A percentile compares a stretch with the other conserved stretches of the same genome.
Evolutionary conservation across 2,329 filamentous ascomycete genomes (phyloP).

Genomic region (Sordariomycetes sp.): DNA sequence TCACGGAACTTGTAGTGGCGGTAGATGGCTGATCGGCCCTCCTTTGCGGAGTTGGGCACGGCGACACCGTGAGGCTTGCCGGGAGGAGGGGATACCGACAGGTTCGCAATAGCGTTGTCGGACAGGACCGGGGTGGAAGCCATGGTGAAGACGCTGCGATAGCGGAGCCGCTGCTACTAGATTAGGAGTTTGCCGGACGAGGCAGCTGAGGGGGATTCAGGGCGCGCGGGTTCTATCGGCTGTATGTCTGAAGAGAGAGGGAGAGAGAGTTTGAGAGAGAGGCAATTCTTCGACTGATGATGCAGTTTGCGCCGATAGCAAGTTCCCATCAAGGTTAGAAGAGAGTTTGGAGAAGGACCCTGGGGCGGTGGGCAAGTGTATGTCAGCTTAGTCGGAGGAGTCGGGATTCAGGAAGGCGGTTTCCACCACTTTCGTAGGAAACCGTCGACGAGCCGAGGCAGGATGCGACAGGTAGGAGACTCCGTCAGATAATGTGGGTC

Average conservation of each 20-base stretch:
- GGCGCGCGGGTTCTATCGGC: not conserved
- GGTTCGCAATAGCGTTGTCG: constrained; percentile 23
- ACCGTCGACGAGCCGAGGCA: not conserved
- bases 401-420: not conserved
- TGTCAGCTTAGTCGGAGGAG: not conserved
- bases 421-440: not conserved
- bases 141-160: constrained; percentile 13
- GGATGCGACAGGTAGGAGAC: not conserved
- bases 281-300: not conserved
- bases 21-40: constrained; percentile 68
- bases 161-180: too few species aligned
- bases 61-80: constrained; percentile 71
- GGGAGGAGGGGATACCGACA: constrained; percentile 53
- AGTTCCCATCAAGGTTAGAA: not conserved
- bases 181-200: not conserved
- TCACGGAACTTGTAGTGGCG: constrained; percentile 72
- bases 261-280: too few species aligned
- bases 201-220: not conserved
- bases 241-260: too few species aligned
- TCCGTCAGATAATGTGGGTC: not conserved
- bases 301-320: not conserved
- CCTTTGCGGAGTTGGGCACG: constrained; percentile 61
- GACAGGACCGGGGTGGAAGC: constrained; percentile 21
- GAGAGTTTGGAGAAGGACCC: not conserved
- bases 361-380: not conserved